A percentile compares a stretch with the other conserved stretches of the same genome.
phyloP scores from a whole-genome alignment of 2,329 filamentous ascomycete species.

The Xylaria digitata region DNA sequence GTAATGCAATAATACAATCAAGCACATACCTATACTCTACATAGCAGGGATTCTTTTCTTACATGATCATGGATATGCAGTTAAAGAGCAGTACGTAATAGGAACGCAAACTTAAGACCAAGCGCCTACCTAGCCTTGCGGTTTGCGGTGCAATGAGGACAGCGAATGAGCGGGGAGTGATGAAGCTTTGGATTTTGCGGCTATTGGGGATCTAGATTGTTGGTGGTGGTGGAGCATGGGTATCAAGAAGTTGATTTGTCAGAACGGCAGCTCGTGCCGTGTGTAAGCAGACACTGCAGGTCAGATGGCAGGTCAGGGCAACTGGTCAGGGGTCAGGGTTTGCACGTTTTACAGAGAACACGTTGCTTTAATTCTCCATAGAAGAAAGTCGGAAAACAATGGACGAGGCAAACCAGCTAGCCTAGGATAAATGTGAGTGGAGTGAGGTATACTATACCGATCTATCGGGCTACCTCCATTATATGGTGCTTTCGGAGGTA shows the following conservation, averaged over 20 bases:
- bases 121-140: constrained; percentile 14
- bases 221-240: constrained; percentile 2
- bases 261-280: constrained; percentile 7
- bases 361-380: constrained; percentile 32
- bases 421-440: no score
- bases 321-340: constrained; percentile 3
- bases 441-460: neutral
- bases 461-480: no score
- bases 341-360: constrained; percentile 31
- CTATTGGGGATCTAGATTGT: constrained; percentile 22
- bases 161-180: constrained; percentile 17
- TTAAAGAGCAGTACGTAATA: neutral
- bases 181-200: constrained; percentile 20
- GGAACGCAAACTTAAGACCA: neutral
- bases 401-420: neutral
- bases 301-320: constrained; percentile 6
- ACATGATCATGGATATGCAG: neutral
- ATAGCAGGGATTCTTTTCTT: no score
- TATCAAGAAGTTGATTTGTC: constrained; percentile 34
- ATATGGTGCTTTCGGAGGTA: no score
- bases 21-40: no score
- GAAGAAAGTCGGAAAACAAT: neutral
- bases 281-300: constrained; percentile 23
- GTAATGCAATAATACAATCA: no score
- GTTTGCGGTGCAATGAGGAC: constrained; percentile 11